Conservation (phyloP, 2,329 filamentous ascomycete species). For the Fusarium dimerum region DNA sequence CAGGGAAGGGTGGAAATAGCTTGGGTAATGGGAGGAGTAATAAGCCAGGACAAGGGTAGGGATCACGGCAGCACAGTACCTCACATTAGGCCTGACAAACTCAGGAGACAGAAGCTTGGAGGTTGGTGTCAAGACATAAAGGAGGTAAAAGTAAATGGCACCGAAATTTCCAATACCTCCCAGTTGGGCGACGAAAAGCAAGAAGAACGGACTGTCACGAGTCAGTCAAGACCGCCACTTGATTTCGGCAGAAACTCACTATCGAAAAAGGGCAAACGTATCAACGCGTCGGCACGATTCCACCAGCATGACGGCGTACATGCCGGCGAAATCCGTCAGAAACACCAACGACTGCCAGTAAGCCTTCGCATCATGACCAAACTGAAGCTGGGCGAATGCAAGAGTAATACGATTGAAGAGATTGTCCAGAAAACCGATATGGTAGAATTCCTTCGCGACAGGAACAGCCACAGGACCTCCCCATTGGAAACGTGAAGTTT, state of each 20-base stretch:
- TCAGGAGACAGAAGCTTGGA: conserved; percentile 12
- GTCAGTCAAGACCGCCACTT: background rate
- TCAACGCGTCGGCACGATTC: conserved; percentile 25
- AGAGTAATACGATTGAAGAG: conserved; percentile 17
- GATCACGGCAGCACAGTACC: conserved; percentile 16
- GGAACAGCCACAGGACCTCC: conserved; percentile 5
- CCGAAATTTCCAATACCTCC: conserved; percentile 20
- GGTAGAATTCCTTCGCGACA: conserved; percentile 21
- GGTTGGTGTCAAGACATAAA: conserved; percentile 19
- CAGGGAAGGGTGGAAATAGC: conserved; percentile 22
- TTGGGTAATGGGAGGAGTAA: conserved; percentile 18
- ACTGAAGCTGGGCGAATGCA: conserved; percentile 27
- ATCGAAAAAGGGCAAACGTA: conserved; percentile 17
- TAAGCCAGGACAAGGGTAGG: conserved; percentile 20
- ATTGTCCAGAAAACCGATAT: conserved; percentile 21
- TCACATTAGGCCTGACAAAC: conserved; percentile 6
- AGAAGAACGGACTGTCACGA: conserved; percentile 10
- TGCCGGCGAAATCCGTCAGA: conserved; percentile 27
- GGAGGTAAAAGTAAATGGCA: conserved; percentile 27
- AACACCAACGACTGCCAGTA: conserved; percentile 34
- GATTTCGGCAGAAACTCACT: conserved; percentile 13
- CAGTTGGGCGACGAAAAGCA: conserved; percentile 24
- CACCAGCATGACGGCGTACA: conserved; percentile 29
- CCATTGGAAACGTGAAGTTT: conserved; percentile 5
- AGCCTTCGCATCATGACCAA: conserved; percentile 15